These are phyloP conservation scores for Fusarium albosuccineum DNA, from an alignment of 2,329 filamentous ascomycete genomes.

Conservation along the genomic window DNA sequence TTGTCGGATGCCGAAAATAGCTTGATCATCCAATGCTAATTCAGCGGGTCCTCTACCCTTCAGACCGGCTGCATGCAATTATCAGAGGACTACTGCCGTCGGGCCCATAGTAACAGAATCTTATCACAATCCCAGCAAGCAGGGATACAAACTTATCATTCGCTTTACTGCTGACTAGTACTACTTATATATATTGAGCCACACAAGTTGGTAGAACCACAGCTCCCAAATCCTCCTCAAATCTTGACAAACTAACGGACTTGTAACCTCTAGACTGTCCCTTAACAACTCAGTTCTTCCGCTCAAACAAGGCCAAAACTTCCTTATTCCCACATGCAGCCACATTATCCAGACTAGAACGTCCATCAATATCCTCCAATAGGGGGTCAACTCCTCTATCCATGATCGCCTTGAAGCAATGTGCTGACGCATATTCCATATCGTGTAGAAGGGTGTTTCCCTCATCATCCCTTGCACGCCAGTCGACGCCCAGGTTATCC, in stretches of 20 bases:
- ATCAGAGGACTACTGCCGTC: not conserved
- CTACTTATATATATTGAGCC: no score
- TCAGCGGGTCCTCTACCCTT: not conserved
- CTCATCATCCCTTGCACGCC: slow-evolving; percentile 26
- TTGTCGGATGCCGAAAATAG: not conserved
- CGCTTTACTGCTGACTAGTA: no score
- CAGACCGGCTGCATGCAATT: slow-evolving; percentile 1
- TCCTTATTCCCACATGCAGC: slow-evolving; percentile 6
- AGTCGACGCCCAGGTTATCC: slow-evolving; percentile 29
- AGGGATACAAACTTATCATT: no score
- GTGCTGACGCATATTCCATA: not conserved
- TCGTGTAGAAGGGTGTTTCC: slow-evolving; percentile 28
- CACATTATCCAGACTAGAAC: slow-evolving; percentile 26
- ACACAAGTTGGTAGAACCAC: no score
- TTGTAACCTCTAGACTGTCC: not conserved
- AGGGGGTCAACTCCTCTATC: slow-evolving; percentile 23
- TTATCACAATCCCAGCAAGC: no score
- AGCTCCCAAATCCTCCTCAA: not conserved
- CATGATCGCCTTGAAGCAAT: slow-evolving; percentile 20
- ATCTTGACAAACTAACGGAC: not conserved
- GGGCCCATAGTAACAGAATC: no score
- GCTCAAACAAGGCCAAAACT: slow-evolving; percentile 29
- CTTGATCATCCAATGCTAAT: not conserved
- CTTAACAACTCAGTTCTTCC: not conserved
- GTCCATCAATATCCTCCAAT: slow-evolving; percentile 30